Conservation (phyloP, 768 basidiomycete species). For the Chalciporus chontae region DNA sequence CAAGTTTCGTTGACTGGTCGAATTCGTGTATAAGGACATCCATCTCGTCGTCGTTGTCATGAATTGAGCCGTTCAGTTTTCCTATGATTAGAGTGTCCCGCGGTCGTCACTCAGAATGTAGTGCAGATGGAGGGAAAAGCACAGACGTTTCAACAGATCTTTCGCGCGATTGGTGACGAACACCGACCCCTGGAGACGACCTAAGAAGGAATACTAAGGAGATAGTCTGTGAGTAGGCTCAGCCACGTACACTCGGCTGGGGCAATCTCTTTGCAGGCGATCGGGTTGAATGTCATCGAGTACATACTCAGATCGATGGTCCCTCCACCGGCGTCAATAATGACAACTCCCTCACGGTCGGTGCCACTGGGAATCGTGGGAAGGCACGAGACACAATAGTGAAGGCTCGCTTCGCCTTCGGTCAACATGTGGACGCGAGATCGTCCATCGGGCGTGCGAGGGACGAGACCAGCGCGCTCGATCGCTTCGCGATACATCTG, state of each 20-base stretch:
- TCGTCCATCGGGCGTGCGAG: constrained; percentile 3
- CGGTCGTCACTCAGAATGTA: neutral
- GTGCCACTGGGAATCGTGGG: neutral
- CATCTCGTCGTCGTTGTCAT: constrained; percentile 4
- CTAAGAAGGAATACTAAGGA: constrained; percentile 18
- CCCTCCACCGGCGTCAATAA: constrained; percentile 43
- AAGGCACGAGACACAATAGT: constrained; percentile 42
- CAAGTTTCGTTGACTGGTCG: constrained; percentile 9
- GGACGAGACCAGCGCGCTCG: constrained; percentile 21
- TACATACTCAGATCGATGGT: constrained; percentile 37
- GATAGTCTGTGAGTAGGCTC: too few species aligned
- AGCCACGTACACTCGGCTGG: constrained; percentile 25
- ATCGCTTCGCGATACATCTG: constrained; percentile 20
- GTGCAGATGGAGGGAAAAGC: neutral
- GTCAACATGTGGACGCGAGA: constrained; percentile 20
- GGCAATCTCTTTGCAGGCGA: constrained; percentile 31
- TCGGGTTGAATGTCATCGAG: constrained; percentile 19
- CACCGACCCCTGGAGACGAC: constrained; percentile 43
- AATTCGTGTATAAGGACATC: constrained; percentile 3
- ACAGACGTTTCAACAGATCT: constrained; percentile 32
- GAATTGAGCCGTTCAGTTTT: constrained; percentile 3
- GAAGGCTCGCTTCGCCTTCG: constrained; percentile 24
- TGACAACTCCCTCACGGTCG: constrained; percentile 29
- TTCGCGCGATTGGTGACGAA: constrained; percentile 43
- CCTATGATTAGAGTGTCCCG: neutral